Base-by-base conservation (phyloP, 1,139 yeast genomes). In the Suhomyces maxii region DNA sequence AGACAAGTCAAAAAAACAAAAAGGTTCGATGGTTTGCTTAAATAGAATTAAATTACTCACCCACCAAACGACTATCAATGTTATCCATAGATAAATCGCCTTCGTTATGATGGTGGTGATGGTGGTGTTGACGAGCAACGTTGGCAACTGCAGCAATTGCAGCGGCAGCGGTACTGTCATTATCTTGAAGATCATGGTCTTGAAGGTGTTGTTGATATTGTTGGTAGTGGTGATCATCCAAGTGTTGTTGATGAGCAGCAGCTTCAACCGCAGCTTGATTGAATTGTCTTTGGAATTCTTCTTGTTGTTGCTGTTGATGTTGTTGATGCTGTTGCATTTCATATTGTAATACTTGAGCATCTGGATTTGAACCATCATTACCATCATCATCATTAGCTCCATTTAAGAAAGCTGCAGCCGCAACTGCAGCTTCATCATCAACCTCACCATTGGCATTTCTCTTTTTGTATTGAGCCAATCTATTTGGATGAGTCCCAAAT, bases 21-120 rank as follows among this genome's bases (percentile, higher is more conserved):
- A 18, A 18, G 23, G 6, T 18, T 18, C 6, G 23, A 18, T 18
- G 3, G 23, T 18, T 18, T 18, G 23, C 23, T 18, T 18, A 18
- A 18, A 18, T 18, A 18, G 31, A 28, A 28, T 28, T 28, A 33
- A 14, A 44, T 55, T 61, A 73, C 52, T 73, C 79, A 28, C 79
- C 79, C 36, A 75, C 79, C 53, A 75, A 65, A 47, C 80, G 62
- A 54, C 76, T 69, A 53, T 75, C 80, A 50, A 75, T 75, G 53
- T 75, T 75, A 48, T 74, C 79, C 70, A 75, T 75, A 10, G 76
- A 68, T 51, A 75, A 66, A 45, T 71, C 77, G 41, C 63, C 64
- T 41, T 64, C 66, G 43, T 60, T 60, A 37, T 58, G 64, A 41
- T 62, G 64, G 35, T 46, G 49, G 37, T 45, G 48, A 46, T 59